Base-by-base conservation (phyloP, 2,329 filamentous ascomycete genomes). In the Fusarium sulawesiense region DNA sequence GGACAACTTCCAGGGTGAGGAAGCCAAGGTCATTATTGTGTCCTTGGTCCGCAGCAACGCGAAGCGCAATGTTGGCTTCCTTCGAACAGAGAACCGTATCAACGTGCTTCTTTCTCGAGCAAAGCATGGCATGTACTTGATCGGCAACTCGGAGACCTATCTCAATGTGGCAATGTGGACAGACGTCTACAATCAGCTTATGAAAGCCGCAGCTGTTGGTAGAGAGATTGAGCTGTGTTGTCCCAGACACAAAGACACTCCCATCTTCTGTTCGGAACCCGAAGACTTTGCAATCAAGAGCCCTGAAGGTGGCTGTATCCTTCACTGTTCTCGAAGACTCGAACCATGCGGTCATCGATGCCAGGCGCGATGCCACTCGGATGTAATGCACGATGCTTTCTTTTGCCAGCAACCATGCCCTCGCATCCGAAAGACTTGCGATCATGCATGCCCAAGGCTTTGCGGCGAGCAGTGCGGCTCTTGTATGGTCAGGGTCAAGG, bases 1-100 rank as follows among this genome's bases (percentile, higher is more conserved):
- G 0, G 90, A 93, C 76, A 94, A 93, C 68, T 94, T 93, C 58
- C 91, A 94, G 71, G 92, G 92, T 0, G 91, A 94, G 74, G 91
- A 94, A 73, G 89, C 88, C 3, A 90, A 92, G 54, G 81, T 94
- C 11, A 83, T 94, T 1, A 81, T 94, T 4, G 81, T 94, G 0
- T 92, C 89, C 0, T 80, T 94, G 0, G 91, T 93, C 0, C 86
- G 92, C 42, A 92, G 91, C 78, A 94, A 94, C 69, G 65, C 76
- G 0, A 72, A 85, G 10, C 80, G 79, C 11, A 86, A 84, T 8
- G 85, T 86, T 20, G 92, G 92, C 0, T 94, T 94, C 63, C 80
- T 94, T 2, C 85, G 80, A 27, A 90, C 88, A 0, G 80, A 84
- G 0, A 92, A 93, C 70, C 85, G 91, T 0, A 89, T 93, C 77